Percentiles rank a stretch among this genome's conserved stretches.
Evolutionary conservation across 2,329 filamentous ascomycete genomes (phyloP).

Genomic region (Claviceps digitariae): DNA sequence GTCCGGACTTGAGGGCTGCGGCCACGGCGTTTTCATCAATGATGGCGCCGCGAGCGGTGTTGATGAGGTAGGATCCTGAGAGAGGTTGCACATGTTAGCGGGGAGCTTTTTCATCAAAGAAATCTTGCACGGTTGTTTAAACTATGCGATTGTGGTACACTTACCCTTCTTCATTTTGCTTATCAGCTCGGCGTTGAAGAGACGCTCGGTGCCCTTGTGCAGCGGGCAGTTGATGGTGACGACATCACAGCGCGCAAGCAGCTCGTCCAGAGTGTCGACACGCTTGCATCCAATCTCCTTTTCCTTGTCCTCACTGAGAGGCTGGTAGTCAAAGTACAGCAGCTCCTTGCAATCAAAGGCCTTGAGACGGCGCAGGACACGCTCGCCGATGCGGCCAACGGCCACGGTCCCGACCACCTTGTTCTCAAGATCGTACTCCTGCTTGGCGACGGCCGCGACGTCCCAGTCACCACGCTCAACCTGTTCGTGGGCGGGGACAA

Average conservation of each 20-base stretch:
- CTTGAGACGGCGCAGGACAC: constrained; percentile 90
- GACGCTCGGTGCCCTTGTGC: constrained; percentile 89
- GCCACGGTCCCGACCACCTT: constrained; percentile 98
- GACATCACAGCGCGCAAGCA: constrained; percentile 86
- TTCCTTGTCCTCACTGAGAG: constrained; percentile 71
- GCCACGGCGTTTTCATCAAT: constrained; percentile 99
- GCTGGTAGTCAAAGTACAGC: constrained; percentile 99
- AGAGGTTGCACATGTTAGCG: too few species aligned
- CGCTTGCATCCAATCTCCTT: constrained; percentile 90
- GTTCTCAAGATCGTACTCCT: constrained; percentile 93
- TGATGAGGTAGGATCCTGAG: constrained; percentile 82
- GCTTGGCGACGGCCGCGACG: constrained; percentile 91
- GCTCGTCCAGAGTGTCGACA: constrained; percentile 80
- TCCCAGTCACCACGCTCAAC: constrained; percentile 85
- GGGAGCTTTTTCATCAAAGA: too few species aligned
- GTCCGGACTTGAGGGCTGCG: constrained; percentile 78
- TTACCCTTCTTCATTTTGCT: constrained; percentile 95
- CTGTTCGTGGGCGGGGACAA: constrained; percentile 92
- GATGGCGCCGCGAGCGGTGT: constrained; percentile 97
- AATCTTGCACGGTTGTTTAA: too few species aligned
- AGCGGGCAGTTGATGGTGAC: constrained; percentile 99
- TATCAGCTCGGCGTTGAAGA: constrained; percentile 98
- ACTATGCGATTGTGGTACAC: too few species aligned
- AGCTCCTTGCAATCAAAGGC: constrained; percentile 99
- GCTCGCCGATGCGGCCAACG: constrained; percentile 95